Percentiles rank a stretch among this genome's conserved stretches.
Conservation (phyloP, 2,329 filamentous ascomycete species). For the Colletotrichum simmondsii region DNA sequence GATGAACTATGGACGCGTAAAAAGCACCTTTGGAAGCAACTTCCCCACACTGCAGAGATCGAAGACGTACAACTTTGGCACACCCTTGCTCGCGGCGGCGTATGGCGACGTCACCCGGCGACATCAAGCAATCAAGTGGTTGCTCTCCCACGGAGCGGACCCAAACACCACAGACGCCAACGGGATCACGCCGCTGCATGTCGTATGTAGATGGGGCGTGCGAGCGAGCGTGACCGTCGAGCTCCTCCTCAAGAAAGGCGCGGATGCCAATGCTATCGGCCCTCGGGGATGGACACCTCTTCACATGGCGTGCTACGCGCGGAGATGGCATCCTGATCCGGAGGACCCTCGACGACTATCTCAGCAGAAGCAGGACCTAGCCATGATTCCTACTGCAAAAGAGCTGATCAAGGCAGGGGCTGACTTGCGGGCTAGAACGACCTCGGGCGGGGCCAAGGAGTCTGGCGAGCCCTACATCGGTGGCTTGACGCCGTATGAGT, state of each 20-base stretch:
- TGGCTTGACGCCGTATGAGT: background rate
- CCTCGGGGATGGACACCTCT: background rate
- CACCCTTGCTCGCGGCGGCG: conserved; percentile 1
- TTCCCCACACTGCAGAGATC: background rate
- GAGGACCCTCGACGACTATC: background rate
- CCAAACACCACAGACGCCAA: background rate
- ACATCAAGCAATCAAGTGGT: background rate
- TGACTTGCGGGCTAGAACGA: background rate
- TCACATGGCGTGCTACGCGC: background rate
- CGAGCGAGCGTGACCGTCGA: background rate
- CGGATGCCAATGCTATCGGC: conserved; percentile 18
- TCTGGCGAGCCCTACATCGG: background rate
- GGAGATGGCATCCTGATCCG: background rate
- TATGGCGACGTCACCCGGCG: background rate
- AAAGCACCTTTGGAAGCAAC: background rate
- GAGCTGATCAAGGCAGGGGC: background rate
- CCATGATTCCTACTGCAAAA: background rate
- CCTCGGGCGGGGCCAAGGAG: background rate
- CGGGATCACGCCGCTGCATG: background rate
- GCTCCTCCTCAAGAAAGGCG: conserved; percentile 31
- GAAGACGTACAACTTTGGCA: background rate
- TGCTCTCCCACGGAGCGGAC: background rate
- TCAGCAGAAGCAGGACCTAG: background rate
- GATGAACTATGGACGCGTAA: background rate
- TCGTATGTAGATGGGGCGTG: background rate